Conservation (phyloP, 495 filamentous ascomycete genomes). For the Lasiosphaeria hispida region DNA sequence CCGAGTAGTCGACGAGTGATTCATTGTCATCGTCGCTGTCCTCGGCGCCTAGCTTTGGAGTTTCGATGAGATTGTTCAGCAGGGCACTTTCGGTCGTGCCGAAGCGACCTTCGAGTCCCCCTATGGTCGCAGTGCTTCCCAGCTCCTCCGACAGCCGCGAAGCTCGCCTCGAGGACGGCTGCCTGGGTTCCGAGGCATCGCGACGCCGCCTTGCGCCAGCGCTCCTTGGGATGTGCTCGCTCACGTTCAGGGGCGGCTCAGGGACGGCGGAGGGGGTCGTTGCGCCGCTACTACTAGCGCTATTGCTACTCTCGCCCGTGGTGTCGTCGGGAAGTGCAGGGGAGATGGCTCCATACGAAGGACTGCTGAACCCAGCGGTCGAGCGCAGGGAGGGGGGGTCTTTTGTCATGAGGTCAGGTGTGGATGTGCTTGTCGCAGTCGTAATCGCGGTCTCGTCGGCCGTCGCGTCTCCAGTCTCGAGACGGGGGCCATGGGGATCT, state of each 20-base stretch:
- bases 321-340: constrained; percentile 18
- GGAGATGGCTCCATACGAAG: constrained; percentile 58
- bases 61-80: constrained; percentile 33
- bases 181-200: constrained; percentile 17
- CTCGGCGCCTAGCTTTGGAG: constrained; percentile 22
- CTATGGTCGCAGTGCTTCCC: constrained; percentile 40
- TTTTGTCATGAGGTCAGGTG: constrained; percentile 49
- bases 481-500: constrained; percentile 18
- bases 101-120: constrained; percentile 47
- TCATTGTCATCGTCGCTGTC: constrained; percentile 29
- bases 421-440: neutral
- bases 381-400: constrained; percentile 56
- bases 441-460: constrained; percentile 10
- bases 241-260: constrained; percentile 17
- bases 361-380: constrained; percentile 55
- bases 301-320: constrained; percentile 18
- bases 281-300: constrained; percentile 6
- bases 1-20: constrained; percentile 25
- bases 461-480: constrained; percentile 1
- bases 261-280: constrained; percentile 10
- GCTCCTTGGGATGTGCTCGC: neutral
- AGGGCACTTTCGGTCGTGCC: constrained; percentile 41
- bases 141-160: constrained; percentile 39
- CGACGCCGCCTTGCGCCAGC: constrained; percentile 14
- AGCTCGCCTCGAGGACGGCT: constrained; percentile 8